A percentile compares a stretch with the other conserved stretches of the same genome.
These are phyloP conservation scores for Cryptosporidium ryanae DNA, from an alignment of 169 alveolate species.

Conservation along the genomic window DNA sequence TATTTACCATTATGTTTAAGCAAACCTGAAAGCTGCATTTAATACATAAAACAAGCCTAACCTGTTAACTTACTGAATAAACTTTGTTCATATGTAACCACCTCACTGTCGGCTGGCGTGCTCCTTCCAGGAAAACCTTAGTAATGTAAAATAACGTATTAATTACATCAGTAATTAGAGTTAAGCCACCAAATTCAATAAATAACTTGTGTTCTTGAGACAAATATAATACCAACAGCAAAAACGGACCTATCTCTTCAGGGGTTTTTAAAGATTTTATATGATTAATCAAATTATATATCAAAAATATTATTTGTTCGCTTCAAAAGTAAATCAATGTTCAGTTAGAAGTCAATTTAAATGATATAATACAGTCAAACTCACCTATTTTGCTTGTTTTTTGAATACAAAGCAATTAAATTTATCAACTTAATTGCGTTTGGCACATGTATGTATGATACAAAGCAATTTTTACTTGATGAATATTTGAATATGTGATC, in stretches of 20 bases:
- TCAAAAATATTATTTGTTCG: slow-evolving; percentile 21
- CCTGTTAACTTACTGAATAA: slow-evolving; percentile 42
- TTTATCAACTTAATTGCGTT: slow-evolving; percentile 35
- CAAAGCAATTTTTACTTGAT: slow-evolving; percentile 20
- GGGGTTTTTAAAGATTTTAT: slow-evolving; percentile 40
- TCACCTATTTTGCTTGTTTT: slow-evolving; percentile 25
- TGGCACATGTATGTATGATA: slow-evolving; percentile 18
- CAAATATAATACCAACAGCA: slow-evolving; percentile 18
- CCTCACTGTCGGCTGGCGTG: slow-evolving; percentile 11
- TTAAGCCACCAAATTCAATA: background rate
- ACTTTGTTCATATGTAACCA: slow-evolving; percentile 52
- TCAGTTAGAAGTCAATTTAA: background rate
- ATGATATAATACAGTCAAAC: slow-evolving; percentile 7
- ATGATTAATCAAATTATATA: slow-evolving; percentile 17
- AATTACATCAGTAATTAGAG: slow-evolving; percentile 21
- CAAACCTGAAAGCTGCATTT: slow-evolving; percentile 25
- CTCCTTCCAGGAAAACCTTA: slow-evolving; percentile 20
- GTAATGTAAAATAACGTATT: slow-evolving; percentile 27
- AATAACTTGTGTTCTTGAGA: slow-evolving; percentile 36
- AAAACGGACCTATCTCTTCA: slow-evolving; percentile 38
- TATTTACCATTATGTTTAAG: slow-evolving; percentile 19
- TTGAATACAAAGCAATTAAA: slow-evolving; percentile 39
- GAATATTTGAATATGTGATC: slow-evolving; percentile 44
- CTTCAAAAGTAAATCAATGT: background rate
- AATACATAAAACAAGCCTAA: background rate